Conservation (phyloP, 2,329 filamentous ascomycete species). For the Venturia effusa region DNA sequence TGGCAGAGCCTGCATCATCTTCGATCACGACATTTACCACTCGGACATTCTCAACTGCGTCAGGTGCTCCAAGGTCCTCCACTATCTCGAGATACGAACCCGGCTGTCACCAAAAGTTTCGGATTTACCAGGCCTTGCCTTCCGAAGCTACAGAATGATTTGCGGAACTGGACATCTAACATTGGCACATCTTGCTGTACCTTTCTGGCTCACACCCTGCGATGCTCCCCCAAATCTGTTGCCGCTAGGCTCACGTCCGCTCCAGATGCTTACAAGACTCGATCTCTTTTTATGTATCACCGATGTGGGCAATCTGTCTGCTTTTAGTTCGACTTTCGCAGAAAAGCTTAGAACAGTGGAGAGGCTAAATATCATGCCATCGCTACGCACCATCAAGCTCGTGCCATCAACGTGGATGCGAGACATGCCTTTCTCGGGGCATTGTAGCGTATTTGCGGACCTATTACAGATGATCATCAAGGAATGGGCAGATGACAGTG, state of each 20-base stretch:
- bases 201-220: background rate
- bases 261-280: background rate
- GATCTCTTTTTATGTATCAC: background rate
- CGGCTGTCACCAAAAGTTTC: background rate
- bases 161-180: background rate
- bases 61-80: background rate
- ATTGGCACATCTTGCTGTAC: background rate
- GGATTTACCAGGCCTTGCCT: background rate
- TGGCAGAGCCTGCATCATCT: background rate
- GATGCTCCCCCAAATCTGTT: background rate
- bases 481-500: background rate
- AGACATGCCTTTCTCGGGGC: background rate
- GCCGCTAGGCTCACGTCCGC: background rate
- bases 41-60: background rate
- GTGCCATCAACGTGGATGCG: background rate
- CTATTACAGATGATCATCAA: background rate
- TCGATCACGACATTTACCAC: background rate
- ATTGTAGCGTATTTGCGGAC: background rate
- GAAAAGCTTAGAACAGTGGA: background rate
- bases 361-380: background rate
- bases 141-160: background rate
- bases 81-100: background rate
- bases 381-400: background rate
- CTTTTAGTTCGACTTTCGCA: background rate
- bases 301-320: background rate